Percentiles rank a stretch among this genome's conserved stretches.
Evolutionary conservation across 164 flowering plant species (phyloP).

Genomic region (Stephania japonica): DNA sequence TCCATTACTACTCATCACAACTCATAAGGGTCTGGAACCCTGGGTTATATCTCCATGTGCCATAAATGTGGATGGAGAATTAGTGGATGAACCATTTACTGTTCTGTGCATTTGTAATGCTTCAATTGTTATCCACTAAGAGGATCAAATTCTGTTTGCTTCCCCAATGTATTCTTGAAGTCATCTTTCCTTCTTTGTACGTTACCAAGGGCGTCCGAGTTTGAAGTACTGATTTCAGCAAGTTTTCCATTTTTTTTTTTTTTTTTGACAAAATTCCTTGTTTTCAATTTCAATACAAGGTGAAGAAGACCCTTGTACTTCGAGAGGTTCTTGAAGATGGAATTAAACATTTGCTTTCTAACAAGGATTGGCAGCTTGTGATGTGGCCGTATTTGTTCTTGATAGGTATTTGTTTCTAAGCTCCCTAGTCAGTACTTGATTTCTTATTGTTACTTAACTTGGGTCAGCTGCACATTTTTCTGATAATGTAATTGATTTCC

Average conservation of each 20-base stretch:
- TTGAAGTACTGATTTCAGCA: background rate
- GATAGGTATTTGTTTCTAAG: conserved; percentile 55
- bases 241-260: background rate
- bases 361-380: conserved; percentile 84
- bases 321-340: conserved; percentile 80
- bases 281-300: conserved; percentile 42
- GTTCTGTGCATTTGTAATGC: background rate
- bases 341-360: conserved; percentile 43
- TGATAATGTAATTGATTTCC: background rate
- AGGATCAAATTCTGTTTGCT: background rate
- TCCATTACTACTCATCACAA: background rate
- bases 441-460: background rate
- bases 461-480: background rate
- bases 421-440: background rate
- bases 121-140: too few species aligned
- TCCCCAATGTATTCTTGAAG: background rate
- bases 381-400: conserved; percentile 80
- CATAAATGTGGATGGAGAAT: background rate
- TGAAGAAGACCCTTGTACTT: conserved; percentile 68
- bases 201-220: too few species aligned
- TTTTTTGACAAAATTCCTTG: too few species aligned
- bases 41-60: background rate
- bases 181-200: background rate
- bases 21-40: too few species aligned
- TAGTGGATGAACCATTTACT: background rate